These are phyloP conservation scores for Penicillium pulvis DNA, from an alignment of 495 filamentous ascomycete genomes.

Conservation along the genomic window DNA sequence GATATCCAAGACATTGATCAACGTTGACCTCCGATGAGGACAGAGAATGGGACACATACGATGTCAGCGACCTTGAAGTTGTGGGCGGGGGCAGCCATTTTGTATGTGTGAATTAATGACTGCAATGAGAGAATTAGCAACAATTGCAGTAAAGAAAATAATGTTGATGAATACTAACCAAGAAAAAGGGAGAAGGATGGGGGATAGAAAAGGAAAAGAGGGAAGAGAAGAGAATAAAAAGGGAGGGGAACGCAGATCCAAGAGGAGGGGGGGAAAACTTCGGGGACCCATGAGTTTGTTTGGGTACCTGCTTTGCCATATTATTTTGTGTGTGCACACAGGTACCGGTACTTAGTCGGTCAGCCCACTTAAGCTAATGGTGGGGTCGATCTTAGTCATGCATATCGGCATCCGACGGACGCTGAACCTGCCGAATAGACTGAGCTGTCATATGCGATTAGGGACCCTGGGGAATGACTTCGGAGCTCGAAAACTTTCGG, in stretches of 20 bases:
- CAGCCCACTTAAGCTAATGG: slow-evolving; percentile 14
- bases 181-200: slow-evolving; percentile 20
- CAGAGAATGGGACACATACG: slow-evolving; percentile 45
- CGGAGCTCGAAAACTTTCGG: neutral
- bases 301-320: slow-evolving; percentile 7
- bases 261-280: slow-evolving; percentile 25
- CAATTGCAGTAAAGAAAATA: slow-evolving; percentile 5
- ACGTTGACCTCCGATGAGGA: neutral
- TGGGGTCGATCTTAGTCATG: slow-evolving; percentile 16
- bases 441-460: neutral
- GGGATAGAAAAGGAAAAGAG: slow-evolving; percentile 17
- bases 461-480: neutral
- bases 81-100: slow-evolving; percentile 74
- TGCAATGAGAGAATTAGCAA: slow-evolving; percentile 13
- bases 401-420: slow-evolving; percentile 4
- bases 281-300: slow-evolving; percentile 16
- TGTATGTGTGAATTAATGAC: slow-evolving; percentile 21
- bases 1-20: slow-evolving; percentile 8
- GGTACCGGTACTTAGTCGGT: slow-evolving; percentile 17
- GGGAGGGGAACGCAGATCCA: slow-evolving; percentile 21
- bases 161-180: slow-evolving; percentile 10
- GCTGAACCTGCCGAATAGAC: neutral
- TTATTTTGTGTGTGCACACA: neutral
- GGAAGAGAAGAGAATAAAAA: slow-evolving; percentile 20
- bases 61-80: slow-evolving; percentile 99